Conservation (phyloP, 2,329 filamentous ascomycete species). For the Rutstroemia sp. region DNA sequence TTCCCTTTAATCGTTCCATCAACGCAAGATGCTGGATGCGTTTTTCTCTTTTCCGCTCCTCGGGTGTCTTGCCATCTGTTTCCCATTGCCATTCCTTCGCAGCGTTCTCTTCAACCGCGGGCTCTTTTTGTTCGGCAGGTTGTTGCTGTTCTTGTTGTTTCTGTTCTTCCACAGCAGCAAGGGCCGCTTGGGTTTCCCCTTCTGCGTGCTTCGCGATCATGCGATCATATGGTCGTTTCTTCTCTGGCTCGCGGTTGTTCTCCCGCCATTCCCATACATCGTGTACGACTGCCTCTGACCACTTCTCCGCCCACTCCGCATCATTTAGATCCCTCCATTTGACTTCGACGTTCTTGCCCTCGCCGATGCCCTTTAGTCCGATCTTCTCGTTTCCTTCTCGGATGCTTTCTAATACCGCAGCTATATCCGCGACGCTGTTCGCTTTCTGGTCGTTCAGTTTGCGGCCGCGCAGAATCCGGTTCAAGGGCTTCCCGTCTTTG, state of each 20-base stretch:
- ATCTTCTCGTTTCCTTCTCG: conserved; percentile 6
- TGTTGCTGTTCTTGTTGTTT: not conserved
- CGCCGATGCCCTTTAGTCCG: conserved; percentile 3
- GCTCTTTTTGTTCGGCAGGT: not conserved
- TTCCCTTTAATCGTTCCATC: not conserved
- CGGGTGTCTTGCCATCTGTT: not conserved
- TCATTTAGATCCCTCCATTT: conserved; percentile 31
- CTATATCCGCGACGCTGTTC: conserved; percentile 57
- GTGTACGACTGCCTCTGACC: conserved; percentile 31
- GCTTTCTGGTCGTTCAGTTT: conserved; percentile 53
- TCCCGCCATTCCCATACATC: conserved; percentile 1
- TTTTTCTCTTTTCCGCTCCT: not conserved
- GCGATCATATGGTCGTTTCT: too few relatives aligned
- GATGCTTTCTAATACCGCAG: conserved; percentile 31
- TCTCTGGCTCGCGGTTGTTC: not conserved
- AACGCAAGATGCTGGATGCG: not conserved
- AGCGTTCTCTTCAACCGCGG: not conserved
- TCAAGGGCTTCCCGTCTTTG: conserved; percentile 2
- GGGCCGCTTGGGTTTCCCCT: not conserved
- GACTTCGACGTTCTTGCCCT: conserved; percentile 20
- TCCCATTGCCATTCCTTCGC: not conserved
- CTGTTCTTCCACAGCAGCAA: not conserved
- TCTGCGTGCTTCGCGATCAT: not conserved
- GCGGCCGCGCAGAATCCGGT: conserved; percentile 38
- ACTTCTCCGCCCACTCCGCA: conserved; percentile 32